Conservation (phyloP, 2,329 filamentous ascomycete genomes). For the Stagonosporopsis chrysanthemi region DNA sequence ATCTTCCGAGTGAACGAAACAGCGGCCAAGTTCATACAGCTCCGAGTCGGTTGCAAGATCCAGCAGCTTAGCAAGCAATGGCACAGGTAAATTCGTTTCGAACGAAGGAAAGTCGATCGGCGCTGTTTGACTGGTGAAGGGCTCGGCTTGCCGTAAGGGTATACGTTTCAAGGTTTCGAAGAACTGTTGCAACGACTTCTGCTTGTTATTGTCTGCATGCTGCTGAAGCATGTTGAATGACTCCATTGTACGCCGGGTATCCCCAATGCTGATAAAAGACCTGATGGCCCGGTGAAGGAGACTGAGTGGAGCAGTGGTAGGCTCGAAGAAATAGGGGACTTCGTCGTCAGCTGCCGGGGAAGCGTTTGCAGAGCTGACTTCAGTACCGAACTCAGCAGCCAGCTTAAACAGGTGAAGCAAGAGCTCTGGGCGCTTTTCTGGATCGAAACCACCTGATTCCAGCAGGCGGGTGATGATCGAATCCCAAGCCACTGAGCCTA, state of each 20-base stretch:
- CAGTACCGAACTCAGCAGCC: slow-evolving; percentile 51
- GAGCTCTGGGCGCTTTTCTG: slow-evolving; percentile 55
- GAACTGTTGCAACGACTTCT: slow-evolving; percentile 52
- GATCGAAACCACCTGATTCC: slow-evolving; percentile 57
- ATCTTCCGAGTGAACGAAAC: slow-evolving; percentile 61
- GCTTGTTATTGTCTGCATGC: slow-evolving; percentile 55
- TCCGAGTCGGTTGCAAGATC: slow-evolving; percentile 58
- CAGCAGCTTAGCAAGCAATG: slow-evolving; percentile 59
- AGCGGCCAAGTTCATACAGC: slow-evolving; percentile 59
- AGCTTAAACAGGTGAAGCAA: slow-evolving; percentile 52
- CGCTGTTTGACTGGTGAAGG: slow-evolving; percentile 35
- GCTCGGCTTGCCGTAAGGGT: slow-evolving; percentile 27
- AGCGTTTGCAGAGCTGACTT: slow-evolving; percentile 49
- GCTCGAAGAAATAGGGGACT: slow-evolving; percentile 54
- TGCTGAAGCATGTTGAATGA: slow-evolving; percentile 50
- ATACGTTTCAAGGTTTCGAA: slow-evolving; percentile 45
- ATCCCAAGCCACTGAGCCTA: slow-evolving; percentile 55
- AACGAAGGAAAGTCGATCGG: slow-evolving; percentile 56
- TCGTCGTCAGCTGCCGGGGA: slow-evolving; percentile 28
- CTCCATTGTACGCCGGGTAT: slow-evolving; percentile 49
- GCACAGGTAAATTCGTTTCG: slow-evolving; percentile 55
- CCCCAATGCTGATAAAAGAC: slow-evolving; percentile 50
- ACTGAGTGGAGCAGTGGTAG: slow-evolving; percentile 52
- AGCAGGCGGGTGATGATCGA: slow-evolving; percentile 58
- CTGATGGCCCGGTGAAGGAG: slow-evolving; percentile 54